Conservation (phyloP, 1,139 yeast genomes). For the Geotrichum europaeum region DNA sequence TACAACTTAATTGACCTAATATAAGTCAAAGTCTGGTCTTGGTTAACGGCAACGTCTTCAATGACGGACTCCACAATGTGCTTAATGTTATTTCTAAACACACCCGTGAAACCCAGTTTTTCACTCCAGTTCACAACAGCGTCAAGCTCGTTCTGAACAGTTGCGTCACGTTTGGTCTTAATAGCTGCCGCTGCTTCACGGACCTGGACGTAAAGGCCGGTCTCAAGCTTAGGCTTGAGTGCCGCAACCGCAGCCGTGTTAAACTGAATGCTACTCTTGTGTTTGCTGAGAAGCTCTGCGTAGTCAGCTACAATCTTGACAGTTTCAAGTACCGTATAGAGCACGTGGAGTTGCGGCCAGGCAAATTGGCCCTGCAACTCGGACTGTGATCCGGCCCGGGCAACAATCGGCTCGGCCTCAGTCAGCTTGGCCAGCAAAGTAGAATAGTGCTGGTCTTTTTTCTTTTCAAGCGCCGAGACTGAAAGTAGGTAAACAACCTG, state of each 20-base stretch:
- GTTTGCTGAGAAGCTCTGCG: slow-evolving; percentile 21
- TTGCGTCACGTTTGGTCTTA: slow-evolving; percentile 20
- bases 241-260: slow-evolving; percentile 14
- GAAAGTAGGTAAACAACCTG: slow-evolving; percentile 23
- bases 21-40: slow-evolving; percentile 14
- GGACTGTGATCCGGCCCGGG: neutral
- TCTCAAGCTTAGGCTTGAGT: slow-evolving; percentile 14
- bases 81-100: slow-evolving; percentile 3
- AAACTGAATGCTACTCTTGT: slow-evolving; percentile 20
- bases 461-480: slow-evolving; percentile 18
- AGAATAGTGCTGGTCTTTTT: slow-evolving; percentile 16
- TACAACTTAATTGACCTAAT: slow-evolving; percentile 8
- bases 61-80: slow-evolving; percentile 24
- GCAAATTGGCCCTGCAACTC: slow-evolving; percentile 6
- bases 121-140: slow-evolving; percentile 24
- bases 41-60: slow-evolving; percentile 19
- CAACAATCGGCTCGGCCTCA: slow-evolving; percentile 11
- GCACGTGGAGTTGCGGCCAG: slow-evolving; percentile 32
- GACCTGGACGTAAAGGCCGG: slow-evolving; percentile 14
- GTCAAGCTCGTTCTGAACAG: slow-evolving; percentile 18
- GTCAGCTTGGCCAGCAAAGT: slow-evolving; percentile 9
- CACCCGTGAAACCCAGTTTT: slow-evolving; percentile 17
- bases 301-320: slow-evolving; percentile 24
- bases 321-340: slow-evolving; percentile 31
- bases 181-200: slow-evolving; percentile 20